Conservation (phyloP, 495 filamentous ascomycete species). For the Hypoxylon subgilvum region DNA sequence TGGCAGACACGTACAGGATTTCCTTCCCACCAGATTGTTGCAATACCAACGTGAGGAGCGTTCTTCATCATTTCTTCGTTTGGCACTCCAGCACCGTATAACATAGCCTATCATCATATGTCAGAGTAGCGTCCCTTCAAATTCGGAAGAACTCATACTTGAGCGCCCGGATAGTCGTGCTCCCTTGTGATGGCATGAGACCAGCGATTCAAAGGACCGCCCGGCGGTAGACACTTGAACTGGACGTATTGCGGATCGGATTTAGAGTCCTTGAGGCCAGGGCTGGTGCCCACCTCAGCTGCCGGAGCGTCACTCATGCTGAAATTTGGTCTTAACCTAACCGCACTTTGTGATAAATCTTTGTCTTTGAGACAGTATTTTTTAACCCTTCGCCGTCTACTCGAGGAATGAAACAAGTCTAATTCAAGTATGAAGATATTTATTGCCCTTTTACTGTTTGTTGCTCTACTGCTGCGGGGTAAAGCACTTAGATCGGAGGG, state of each 20-base stretch:
- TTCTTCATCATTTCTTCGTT: slow-evolving; percentile 85
- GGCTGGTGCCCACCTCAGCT: slow-evolving; percentile 12
- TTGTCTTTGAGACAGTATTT: no score
- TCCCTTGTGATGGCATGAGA: slow-evolving; percentile 57
- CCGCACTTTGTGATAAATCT: no score
- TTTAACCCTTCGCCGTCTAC: no score
- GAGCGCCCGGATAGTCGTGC: slow-evolving; percentile 93
- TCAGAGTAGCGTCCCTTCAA: background rate
- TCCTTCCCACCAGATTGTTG: slow-evolving; percentile 97
- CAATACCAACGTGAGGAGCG: slow-evolving; percentile 85
- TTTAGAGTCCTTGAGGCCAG: slow-evolving; percentile 40
- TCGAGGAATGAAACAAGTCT: no score
- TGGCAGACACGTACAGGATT: slow-evolving; percentile 64
- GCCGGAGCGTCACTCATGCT: slow-evolving; percentile 25
- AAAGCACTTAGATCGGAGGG: background rate
- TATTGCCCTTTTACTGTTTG: no score
- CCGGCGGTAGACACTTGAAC: slow-evolving; percentile 49
- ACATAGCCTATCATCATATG: slow-evolving; percentile 73
- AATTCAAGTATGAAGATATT: no score
- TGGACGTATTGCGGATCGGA: slow-evolving; percentile 52
- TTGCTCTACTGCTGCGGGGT: slow-evolving; percentile 31
- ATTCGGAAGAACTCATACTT: slow-evolving; percentile 59
- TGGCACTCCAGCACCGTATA: slow-evolving; percentile 91
- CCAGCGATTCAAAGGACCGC: slow-evolving; percentile 56
- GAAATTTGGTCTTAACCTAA: background rate